phyloP scores from a whole-genome alignment of 495 filamentous ascomycete genomes.

The Hypoxylon crocopeplum region DNA sequence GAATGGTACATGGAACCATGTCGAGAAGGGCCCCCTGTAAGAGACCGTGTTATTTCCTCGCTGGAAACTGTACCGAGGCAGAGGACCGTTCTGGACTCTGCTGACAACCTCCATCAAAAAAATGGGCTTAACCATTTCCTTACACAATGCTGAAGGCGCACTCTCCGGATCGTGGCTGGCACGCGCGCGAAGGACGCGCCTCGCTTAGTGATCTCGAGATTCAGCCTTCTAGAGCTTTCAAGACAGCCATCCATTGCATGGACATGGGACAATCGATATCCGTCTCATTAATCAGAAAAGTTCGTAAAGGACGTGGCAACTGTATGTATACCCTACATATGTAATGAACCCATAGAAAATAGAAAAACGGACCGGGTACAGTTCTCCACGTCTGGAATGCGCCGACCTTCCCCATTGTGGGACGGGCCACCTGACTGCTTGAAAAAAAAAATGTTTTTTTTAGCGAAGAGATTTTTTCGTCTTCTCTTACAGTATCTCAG shows the following conservation, averaged over 20 bases:
- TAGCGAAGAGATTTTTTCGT: conserved; percentile 9
- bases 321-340: conserved; percentile 6
- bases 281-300: conserved; percentile 4
- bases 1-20: conserved; percentile 35
- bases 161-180: conserved; percentile 19
- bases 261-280: conserved; percentile 1
- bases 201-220: conserved; percentile 31
- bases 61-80: conserved; percentile 26
- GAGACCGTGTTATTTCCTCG: conserved; percentile 24
- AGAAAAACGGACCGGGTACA: conserved; percentile 20
- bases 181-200: conserved; percentile 12
- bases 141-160: conserved; percentile 11
- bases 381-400: conserved; percentile 21
- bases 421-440: conserved; percentile 28
- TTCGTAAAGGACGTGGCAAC: too few relatives aligned
- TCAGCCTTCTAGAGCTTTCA: conserved; percentile 14
- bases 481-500: conserved; percentile 7
- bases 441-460: conserved; percentile 18
- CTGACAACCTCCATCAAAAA: conserved; percentile 15
- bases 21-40: conserved; percentile 12
- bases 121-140: conserved; percentile 8
- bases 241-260: conserved; percentile 2
- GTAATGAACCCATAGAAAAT: conserved; percentile 20
- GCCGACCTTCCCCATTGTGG: conserved; percentile 32
- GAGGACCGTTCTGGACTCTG: conserved; percentile 36